A percentile compares a stretch with the other conserved stretches of the same genome.
Evolutionary conservation across 1,284 basidiomycete genomes (phyloP).

Genomic region (Ceratobasidium sp.): DNA sequence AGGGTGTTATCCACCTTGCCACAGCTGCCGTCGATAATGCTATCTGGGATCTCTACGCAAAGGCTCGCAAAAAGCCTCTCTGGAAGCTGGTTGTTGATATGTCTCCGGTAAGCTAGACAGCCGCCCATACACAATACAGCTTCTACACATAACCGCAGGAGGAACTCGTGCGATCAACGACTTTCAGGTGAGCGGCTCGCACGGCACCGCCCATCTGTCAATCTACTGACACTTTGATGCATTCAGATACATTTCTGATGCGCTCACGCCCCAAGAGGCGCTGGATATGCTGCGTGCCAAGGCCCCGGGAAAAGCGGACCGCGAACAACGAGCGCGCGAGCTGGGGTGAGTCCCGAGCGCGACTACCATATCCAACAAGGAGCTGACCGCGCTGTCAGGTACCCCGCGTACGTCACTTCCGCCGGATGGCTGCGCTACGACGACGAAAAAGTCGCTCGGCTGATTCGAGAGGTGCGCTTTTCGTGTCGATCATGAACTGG

Average conservation of each 20-base stretch:
- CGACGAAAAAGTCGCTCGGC: constrained; percentile 87
- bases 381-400: constrained; percentile 60
- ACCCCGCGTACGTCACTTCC: constrained; percentile 94
- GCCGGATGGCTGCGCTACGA: constrained; percentile 93
- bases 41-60: constrained; percentile 85
- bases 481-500: background rate
- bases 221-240: background rate
- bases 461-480: constrained; percentile 71
- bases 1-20: constrained; percentile 83
- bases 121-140: constrained; percentile 8
- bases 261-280: constrained; percentile 89
- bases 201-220: background rate
- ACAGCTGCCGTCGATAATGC: constrained; percentile 84
- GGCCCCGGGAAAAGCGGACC: constrained; percentile 76
- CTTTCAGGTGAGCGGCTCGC: constrained; percentile 62
- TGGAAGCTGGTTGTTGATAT: constrained; percentile 89
- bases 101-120: constrained; percentile 66
- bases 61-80: constrained; percentile 77
- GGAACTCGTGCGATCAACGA: constrained; percentile 83
- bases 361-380: background rate
- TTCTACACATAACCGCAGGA: constrained; percentile 61
- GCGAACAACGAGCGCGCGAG: constrained; percentile 76
- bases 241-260: constrained; percentile 86
- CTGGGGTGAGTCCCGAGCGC: constrained; percentile 60
- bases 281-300: constrained; percentile 81